Conservation (phyloP, 164 flowering plant species). For the Taxillus chinensis region DNA sequence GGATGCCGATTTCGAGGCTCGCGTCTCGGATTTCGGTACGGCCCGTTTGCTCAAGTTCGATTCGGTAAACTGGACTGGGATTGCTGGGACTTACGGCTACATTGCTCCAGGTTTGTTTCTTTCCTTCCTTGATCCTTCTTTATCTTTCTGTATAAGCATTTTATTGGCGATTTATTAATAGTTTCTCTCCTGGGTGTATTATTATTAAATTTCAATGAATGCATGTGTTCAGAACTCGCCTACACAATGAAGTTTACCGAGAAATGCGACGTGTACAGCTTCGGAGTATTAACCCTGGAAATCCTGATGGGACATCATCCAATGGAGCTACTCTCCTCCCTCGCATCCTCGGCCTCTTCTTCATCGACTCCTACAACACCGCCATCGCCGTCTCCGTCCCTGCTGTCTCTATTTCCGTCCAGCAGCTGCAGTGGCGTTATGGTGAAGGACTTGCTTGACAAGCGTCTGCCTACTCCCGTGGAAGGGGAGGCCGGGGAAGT, state of each 20-base stretch:
- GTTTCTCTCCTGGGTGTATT: no score
- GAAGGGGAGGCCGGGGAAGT: neutral
- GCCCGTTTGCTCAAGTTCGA: conserved; percentile 13
- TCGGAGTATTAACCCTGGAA: conserved; percentile 18
- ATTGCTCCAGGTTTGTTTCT: conserved; percentile 10
- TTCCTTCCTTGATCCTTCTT: neutral
- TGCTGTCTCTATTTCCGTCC: no score
- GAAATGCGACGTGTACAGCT: conserved; percentile 20
- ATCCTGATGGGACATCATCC: conserved; percentile 19
- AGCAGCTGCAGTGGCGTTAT: no score
- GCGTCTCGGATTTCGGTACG: conserved; percentile 11
- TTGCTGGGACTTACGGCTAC: conserved; percentile 21
- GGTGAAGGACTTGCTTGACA: conserved; percentile 5
- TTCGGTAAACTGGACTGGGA: conserved; percentile 9
- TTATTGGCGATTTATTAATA: neutral
- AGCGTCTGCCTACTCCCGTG: conserved; percentile 1
- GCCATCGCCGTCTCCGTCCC: no score
- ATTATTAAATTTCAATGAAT: neutral
- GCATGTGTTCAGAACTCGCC: conserved; percentile 12
- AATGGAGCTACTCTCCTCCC: conserved; percentile 6
- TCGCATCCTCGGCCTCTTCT: neutral
- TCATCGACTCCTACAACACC: neutral
- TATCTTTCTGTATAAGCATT: neutral
- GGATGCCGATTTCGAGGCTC: conserved; percentile 8
- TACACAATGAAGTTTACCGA: conserved; percentile 16